phyloP scores from a whole-genome alignment of 768 basidiomycete genomes.

The Calvatia gigantea region DNA sequence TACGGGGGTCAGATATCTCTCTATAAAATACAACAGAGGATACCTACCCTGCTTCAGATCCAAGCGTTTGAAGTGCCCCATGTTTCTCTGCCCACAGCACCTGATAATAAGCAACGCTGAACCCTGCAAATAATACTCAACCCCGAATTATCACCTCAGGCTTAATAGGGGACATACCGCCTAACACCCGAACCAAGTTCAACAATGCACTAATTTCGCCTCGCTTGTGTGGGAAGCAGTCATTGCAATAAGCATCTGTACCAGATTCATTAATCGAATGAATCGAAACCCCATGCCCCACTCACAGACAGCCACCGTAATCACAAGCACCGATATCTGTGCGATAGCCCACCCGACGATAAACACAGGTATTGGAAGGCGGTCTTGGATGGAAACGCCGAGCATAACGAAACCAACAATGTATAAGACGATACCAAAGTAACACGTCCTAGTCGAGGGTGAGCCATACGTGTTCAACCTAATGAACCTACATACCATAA shows the following conservation, averaged over 20 bases:
- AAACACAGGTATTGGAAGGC: slow-evolving; percentile 47
- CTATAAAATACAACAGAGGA: no score
- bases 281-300: slow-evolving; percentile 14
- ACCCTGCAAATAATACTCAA: slow-evolving; percentile 29
- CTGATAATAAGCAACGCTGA: slow-evolving; percentile 65
- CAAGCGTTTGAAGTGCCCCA: slow-evolving; percentile 61
- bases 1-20: no score
- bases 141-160: not conserved
- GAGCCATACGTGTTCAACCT: not conserved
- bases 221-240: slow-evolving; percentile 20
- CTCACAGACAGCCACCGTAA: slow-evolving; percentile 58
- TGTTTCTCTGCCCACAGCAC: slow-evolving; percentile 59
- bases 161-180: slow-evolving; percentile 29
- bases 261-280: slow-evolving; percentile 18
- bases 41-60: slow-evolving; percentile 57
- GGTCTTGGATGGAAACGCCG: slow-evolving; percentile 52
- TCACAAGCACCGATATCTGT: slow-evolving; percentile 52
- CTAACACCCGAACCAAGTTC: slow-evolving; percentile 52
- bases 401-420: slow-evolving; percentile 59
- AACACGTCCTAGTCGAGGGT: slow-evolving; percentile 45
- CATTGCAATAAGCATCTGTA: slow-evolving; percentile 18
- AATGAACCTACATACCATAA: slow-evolving; percentile 40
- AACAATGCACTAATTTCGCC: slow-evolving; percentile 64
- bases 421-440: slow-evolving; percentile 57
- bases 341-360: slow-evolving; percentile 70